Evolutionary conservation across 257 asterid species (phyloP).

Genomic region (Paulownia fortunei): DNA sequence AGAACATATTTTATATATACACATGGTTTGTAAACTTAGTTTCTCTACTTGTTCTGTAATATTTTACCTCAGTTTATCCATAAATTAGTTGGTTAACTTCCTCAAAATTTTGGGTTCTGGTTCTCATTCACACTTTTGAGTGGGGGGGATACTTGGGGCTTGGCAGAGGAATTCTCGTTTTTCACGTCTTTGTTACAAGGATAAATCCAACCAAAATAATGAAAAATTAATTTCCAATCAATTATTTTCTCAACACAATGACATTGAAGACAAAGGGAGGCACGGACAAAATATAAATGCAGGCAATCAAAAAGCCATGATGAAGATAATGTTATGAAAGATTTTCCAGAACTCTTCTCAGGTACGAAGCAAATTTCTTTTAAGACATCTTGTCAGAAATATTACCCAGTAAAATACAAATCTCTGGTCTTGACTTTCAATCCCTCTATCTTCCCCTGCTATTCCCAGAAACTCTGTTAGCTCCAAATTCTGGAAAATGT

Average conservation of each 20-base stretch:
- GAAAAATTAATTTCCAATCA: background rate
- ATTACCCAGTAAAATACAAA: background rate
- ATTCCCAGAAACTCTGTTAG: background rate
- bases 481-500: background rate
- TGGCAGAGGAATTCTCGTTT: too few relatives aligned
- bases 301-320: background rate
- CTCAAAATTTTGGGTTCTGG: background rate
- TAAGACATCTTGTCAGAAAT: background rate
- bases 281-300: background rate
- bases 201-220: background rate
- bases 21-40: too few relatives aligned
- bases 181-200: too few relatives aligned
- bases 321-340: background rate
- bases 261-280: background rate
- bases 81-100: background rate
- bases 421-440: background rate
- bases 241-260: background rate
- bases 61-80: background rate
- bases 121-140: background rate
- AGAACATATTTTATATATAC: background rate
- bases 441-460: background rate
- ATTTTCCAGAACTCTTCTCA: background rate
- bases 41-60: too few relatives aligned
- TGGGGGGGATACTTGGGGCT: background rate
- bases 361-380: background rate